Evolutionary conservation across 192 early-diverging fungal genomes (phyloP), one percentile per base, ranked within the genome.

Genomic region (Coemansia guatemalensis): DNA sequence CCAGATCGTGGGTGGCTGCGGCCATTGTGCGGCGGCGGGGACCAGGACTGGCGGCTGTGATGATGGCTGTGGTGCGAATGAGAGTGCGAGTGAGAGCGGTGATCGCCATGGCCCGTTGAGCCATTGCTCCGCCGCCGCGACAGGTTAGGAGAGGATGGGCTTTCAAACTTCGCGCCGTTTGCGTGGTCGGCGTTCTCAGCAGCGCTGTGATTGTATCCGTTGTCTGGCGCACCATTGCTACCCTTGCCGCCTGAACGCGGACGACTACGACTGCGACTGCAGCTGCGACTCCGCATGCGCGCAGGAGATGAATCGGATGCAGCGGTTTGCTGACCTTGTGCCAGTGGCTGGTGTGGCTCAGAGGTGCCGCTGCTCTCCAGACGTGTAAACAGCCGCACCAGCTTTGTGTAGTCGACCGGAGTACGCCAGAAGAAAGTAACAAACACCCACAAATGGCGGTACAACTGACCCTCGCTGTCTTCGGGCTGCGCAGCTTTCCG

Each of bases 391-490:
- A 88, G 64, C 41, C 79, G 54, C 67, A 82, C 67, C 39, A 88
- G 50, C 65, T 87, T 69, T 20, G 72, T 61, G 53, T 84, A 71
- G 48, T 85, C 71, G 23, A 92, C 73, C 24, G 81, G 60, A 50
- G 71, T 73, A 20, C 88, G 86, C 90, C 88, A 89, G 65, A 84
- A 92, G 54, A 80, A 83, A 24, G 85, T 84, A 59, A 79, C 87
- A 80, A 83, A 89, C 63, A 85, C 85, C 93, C 85, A 94, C 60
- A 86, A 64, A 69, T 86, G 86, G 27, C 77, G 80, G 56, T 81
- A 69, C 24, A 82, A 63, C 75, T 69, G 62, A 60, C 66, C 72
- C 55, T 58, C 47, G 64, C 63, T 64, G 55, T 62, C 66, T 39
- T 23, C 53, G 20, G 60, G 56, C 22, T 64, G 62, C 70, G 57